Conservation (phyloP, 164 flowering plant genomes). For the Hamamelis virginiana region DNA sequence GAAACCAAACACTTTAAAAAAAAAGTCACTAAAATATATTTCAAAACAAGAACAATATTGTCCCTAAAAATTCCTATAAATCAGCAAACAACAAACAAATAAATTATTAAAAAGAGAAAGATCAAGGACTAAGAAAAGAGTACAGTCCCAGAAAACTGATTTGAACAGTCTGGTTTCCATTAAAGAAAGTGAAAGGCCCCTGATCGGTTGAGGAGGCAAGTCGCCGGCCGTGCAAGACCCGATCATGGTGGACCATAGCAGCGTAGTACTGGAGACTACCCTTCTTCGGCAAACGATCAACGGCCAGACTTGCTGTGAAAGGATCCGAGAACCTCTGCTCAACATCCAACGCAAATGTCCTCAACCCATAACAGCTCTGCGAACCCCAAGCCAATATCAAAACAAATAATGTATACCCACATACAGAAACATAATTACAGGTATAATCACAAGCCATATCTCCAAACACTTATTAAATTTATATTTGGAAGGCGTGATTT, state of each 20-base stretch:
- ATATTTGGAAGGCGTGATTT: too few relatives aligned
- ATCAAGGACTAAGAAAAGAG: slow-evolving; percentile 9
- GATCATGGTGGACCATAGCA: slow-evolving; percentile 62
- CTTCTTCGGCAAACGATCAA: slow-evolving; percentile 52
- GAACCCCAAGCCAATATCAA: slow-evolving; percentile 12
- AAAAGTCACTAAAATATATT: too few relatives aligned
- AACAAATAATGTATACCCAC: too few relatives aligned
- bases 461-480: too few relatives aligned
- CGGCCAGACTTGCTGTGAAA: slow-evolving; percentile 38
- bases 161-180: slow-evolving; percentile 49
- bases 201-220: slow-evolving; percentile 27
- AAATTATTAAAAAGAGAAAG: too few relatives aligned
- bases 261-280: slow-evolving; percentile 45
- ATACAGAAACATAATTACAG: too few relatives aligned
- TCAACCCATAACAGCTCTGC: slow-evolving; percentile 23
- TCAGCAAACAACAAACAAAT: too few relatives aligned
- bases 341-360: slow-evolving; percentile 45
- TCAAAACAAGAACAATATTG: too few relatives aligned
- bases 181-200: slow-evolving; percentile 43
- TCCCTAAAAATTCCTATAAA: too few relatives aligned
- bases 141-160: slow-evolving; percentile 59
- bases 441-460: too few relatives aligned
- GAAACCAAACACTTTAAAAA: too few relatives aligned
- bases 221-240: slow-evolving; percentile 46
- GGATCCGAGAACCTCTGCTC: slow-evolving; percentile 66